A percentile compares a stretch with the other conserved stretches of the same genome.
These are phyloP conservation scores for Cutaneotrichosporon cutaneum DNA, from an alignment of 1,284 basidiomycete genomes.

Conservation along the genomic window DNA sequence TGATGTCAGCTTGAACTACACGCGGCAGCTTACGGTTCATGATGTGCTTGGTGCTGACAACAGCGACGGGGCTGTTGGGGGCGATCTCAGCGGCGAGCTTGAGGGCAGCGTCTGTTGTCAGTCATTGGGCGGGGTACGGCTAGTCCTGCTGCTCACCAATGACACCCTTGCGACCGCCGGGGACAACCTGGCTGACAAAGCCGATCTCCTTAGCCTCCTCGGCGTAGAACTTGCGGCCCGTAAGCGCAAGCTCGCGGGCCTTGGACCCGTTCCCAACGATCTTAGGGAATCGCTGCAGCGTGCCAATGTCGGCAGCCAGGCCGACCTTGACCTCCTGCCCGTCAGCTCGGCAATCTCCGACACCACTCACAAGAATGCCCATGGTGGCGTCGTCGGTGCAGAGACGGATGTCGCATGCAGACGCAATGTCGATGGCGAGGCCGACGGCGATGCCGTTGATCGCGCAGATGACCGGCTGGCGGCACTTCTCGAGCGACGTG, in stretches of 20 bases:
- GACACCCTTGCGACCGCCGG: conserved; percentile 63
- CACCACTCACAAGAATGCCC: conserved; percentile 69
- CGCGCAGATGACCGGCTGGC: conserved; percentile 81
- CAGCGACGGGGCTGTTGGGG: conserved; percentile 76
- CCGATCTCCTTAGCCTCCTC: conserved; percentile 71
- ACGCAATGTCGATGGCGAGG: conserved; percentile 69
- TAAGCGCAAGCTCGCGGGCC: conserved; percentile 76
- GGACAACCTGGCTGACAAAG: conserved; percentile 71
- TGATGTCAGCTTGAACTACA: conserved; percentile 8
- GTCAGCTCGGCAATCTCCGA: conserved; percentile 7
- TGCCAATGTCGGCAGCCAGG: conserved; percentile 85
- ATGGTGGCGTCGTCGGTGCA: conserved; percentile 66
- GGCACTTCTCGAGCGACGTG: conserved; percentile 65
- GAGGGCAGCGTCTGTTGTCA: conserved; percentile 60
- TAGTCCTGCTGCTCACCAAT: conserved; percentile 34
- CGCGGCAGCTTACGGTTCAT: conserved; percentile 50
- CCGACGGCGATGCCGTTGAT: conserved; percentile 75
- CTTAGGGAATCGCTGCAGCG: conserved; percentile 80
- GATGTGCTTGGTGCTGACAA: conserved; percentile 76
- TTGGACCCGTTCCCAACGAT: conserved; percentile 75
- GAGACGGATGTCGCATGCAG: conserved; percentile 78
- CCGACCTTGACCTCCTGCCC: conserved; percentile 83
- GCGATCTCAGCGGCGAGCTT: conserved; percentile 69
- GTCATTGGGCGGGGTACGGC: no score
- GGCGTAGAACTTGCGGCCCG: conserved; percentile 69